Base-by-base conservation (phyloP, 257 asterid genomes). In the Solanum bulbocastanum region DNA sequence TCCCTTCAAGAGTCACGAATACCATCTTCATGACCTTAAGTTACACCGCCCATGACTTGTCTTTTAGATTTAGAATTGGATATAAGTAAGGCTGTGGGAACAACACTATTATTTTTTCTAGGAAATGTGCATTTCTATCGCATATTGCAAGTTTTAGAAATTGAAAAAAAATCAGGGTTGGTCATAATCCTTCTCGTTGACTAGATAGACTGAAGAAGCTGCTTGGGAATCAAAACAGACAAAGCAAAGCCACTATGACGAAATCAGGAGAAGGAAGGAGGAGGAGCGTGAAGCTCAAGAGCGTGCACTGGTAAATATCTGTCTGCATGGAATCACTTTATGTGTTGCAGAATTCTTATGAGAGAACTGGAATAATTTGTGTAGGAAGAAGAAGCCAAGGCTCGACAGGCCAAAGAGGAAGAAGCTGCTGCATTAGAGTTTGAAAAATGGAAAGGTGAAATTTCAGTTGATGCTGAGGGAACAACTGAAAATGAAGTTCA, bases 271-370 rank as follows among this genome's bases (percentile, higher is more conserved):
- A 93, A 95, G 90, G 90, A 96, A 94, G 92, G 99, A 97, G 79
- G 98, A 97, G 90, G 99, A 97, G 91, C 97, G 96, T n/a, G 99
- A 97, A 89, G 99, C 99, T 87, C 91, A 86, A 16, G 99, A 97
- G 91, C 94, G 92, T 62, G 92, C 62, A 93, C 95, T 96, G 98
- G 99, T 97, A 84, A 84, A 96, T 92, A 84, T 82, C 11, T 42
- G 73, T 35, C 44, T 73, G 30, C 10, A 25, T 40, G 42, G 62
- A 74, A 33, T 86, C 16, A 49, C n/a, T 73, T 78, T 40, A 52
- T 68, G 15, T 20, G 36, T 27, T 83, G 83, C 49, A 73, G 58
- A 44, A 58, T 36, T 3, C 85, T 39, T 83, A 56, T 88, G 65
- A 76, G 33, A 76, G 62, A 71, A 42, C 56, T 78, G 44, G 76